Evolutionary conservation across 2,329 filamentous ascomycete species (phyloP), one percentile per base, ranked within the genome.

Genomic region (Fusarium subtropicale): DNA sequence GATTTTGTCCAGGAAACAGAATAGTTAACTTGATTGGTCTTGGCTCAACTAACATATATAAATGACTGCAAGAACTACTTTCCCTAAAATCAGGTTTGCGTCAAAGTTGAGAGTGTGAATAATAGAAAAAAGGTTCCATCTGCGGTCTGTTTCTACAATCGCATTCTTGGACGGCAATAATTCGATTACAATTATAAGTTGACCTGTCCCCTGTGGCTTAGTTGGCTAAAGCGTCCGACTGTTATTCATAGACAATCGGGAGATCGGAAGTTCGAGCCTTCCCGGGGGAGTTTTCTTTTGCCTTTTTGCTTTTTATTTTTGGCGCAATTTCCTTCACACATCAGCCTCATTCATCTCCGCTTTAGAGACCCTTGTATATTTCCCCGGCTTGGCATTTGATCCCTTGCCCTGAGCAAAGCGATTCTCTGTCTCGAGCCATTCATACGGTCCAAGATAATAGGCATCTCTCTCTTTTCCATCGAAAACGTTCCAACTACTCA

Each of bases 201-300:
- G 63, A 45, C 48, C 26, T 30, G n/a, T 71, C 68, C 68, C 68
- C 68, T 71, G 68, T 71, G 68, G 68, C 68, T 71, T 71, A 71
- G 68, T 71, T 71, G 68, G 68, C 68, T 71, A 71, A 71, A 71
- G 68, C 68, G 68, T 71, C 68, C 68, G 68, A 71, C 68, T 71
- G 68, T 71, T 71, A 71, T 71, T 66, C 15, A 55, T 60, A 64
- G 70, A 72, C 70, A 72, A 74, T 74, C 72, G 71, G 69, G 71
- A 74, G 72, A 74, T 74, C 72, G 71, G 68, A 72, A 74, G 71
- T 74, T 74, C 72, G 72, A 74, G 64, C 72, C 72, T 74, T 74
- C 66, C 72, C 72, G 71, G 72, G 72, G 72, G 72, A 74, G 66
- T 53, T 48, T 7, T 9, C 9, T 64, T 64, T 59, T 64, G 45